phyloP scores from a whole-genome alignment of 1,284 basidiomycete genomes.

The Heterobasidion annosum region DNA sequence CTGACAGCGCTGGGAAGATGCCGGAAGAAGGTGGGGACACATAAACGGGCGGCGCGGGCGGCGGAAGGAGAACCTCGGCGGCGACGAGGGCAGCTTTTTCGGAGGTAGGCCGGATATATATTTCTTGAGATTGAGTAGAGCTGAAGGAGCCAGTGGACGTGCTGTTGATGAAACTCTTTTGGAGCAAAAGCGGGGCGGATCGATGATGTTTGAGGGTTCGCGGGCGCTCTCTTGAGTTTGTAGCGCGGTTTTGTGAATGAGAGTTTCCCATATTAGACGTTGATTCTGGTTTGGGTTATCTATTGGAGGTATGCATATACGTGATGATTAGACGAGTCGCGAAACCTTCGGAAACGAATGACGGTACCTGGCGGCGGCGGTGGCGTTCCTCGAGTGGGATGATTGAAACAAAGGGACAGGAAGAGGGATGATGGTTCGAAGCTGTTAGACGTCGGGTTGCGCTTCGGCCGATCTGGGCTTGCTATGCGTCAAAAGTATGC shows the following conservation, averaged over 20 bases:
- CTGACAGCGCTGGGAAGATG: slow-evolving; percentile 16
- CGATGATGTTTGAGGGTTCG: slow-evolving; percentile 1
- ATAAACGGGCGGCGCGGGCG: slow-evolving; percentile 4
- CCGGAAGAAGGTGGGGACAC: slow-evolving; percentile 13
- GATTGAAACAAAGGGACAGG: no score
- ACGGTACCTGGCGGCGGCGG: no score
- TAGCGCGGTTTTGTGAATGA: neutral
- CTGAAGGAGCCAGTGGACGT: neutral
- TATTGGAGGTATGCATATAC: neutral
- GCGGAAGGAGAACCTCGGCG: slow-evolving; percentile 10
- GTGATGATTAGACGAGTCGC: no score
- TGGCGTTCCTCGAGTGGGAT: no score
- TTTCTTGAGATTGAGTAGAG: neutral
- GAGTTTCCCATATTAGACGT: slow-evolving; percentile 2
- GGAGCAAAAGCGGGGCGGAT: neutral
- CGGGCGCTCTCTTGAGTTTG: slow-evolving; percentile 5
- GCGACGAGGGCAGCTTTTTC: neutral
- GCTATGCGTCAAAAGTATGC: no score
- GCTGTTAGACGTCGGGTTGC: neutral
- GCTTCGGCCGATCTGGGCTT: no score
- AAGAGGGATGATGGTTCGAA: neutral
- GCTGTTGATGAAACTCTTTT: neutral
- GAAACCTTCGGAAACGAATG: no score
- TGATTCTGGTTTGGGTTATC: neutral
- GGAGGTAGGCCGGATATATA: neutral